Percentiles rank a stretch among this genome's conserved stretches.
Evolutionary conservation across 1,284 basidiomycete species (phyloP).

Genomic region (Cutaneotrichosporon daszewskae): DNA sequence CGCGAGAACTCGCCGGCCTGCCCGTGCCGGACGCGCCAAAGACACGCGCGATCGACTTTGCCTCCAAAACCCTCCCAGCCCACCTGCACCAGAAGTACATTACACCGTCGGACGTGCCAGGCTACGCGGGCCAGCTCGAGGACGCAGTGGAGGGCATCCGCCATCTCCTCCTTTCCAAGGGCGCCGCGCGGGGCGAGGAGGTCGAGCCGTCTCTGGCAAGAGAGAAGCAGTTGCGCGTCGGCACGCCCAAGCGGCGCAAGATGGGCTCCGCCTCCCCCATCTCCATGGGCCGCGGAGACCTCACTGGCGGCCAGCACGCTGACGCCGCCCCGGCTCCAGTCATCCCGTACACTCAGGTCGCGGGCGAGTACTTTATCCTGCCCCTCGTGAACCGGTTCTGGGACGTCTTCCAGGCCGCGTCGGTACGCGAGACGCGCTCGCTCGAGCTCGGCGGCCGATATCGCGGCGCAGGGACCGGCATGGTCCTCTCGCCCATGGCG

Average conservation of each 20-base stretch:
- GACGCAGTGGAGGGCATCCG: constrained; percentile 32
- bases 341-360: constrained; percentile 62
- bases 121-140: constrained; percentile 27
- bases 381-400: constrained; percentile 88
- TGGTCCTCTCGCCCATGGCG: constrained; percentile 69
- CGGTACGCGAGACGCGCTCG: constrained; percentile 64
- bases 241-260: constrained; percentile 33
- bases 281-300: constrained; percentile 1
- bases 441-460: constrained; percentile 54
- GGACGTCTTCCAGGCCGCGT: constrained; percentile 76
- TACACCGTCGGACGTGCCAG: constrained; percentile 29
- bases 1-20: constrained; percentile 73
- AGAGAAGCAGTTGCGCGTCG: constrained; percentile 68
- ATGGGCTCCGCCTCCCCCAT: constrained; percentile 8
- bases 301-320: neutral
- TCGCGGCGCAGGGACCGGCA: constrained; percentile 66
- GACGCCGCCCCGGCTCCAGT: constrained; percentile 17
- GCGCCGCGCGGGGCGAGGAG: constrained; percentile 42
- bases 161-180: constrained; percentile 34
- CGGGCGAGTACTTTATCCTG: constrained; percentile 76
- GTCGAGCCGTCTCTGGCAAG: constrained; percentile 58
- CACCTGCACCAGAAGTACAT: constrained; percentile 65
- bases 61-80: constrained; percentile 70
- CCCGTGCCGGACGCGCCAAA: constrained; percentile 48
- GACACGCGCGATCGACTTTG: constrained; percentile 54